These are phyloP conservation scores for Diaporthe eres DNA, from an alignment of 2,329 filamentous ascomycete genomes.

Conservation along the genomic window DNA sequence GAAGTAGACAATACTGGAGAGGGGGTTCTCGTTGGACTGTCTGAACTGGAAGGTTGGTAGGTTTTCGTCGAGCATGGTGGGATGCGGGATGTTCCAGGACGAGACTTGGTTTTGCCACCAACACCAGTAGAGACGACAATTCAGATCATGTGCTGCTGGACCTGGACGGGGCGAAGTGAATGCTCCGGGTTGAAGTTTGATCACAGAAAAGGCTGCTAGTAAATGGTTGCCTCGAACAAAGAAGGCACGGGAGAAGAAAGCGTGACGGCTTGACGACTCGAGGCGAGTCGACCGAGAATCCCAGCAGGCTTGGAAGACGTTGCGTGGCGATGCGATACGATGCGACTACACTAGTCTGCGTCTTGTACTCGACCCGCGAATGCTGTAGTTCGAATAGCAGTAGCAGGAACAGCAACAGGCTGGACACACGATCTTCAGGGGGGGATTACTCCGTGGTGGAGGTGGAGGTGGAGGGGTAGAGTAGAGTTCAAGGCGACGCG, in stretches of 20 bases:
- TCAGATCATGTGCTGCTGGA: conserved; percentile 21
- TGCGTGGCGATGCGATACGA: background rate
- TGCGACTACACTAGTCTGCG: background rate
- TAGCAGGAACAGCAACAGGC: background rate
- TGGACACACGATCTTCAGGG: conserved; percentile 3
- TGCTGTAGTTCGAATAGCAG: background rate
- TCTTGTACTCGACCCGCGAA: conserved; percentile 3
- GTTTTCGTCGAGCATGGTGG: conserved; percentile 89
- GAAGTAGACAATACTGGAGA: conserved; percentile 71
- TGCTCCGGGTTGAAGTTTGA: background rate
- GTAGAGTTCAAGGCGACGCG: conserved; percentile 45
- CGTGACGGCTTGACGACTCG: background rate
- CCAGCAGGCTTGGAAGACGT: background rate
- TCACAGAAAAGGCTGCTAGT: background rate
- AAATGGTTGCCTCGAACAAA: conserved; percentile 10
- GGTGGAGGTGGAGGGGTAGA: background rate
- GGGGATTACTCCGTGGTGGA: background rate
- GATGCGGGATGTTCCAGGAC: background rate
- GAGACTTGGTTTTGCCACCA: conserved; percentile 20
- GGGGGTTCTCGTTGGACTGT: conserved; percentile 65
- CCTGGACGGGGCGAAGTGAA: background rate
- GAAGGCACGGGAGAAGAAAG: background rate
- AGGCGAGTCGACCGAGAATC: conserved; percentile 2
- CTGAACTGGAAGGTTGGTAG: conserved; percentile 80
- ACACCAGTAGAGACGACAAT: conserved; percentile 1